Percentiles rank a stretch among this genome's conserved stretches.
These are phyloP conservation scores for Avena eriantha DNA, from an alignment of 176 grass and related monocot species.

Conservation along the genomic window DNA sequence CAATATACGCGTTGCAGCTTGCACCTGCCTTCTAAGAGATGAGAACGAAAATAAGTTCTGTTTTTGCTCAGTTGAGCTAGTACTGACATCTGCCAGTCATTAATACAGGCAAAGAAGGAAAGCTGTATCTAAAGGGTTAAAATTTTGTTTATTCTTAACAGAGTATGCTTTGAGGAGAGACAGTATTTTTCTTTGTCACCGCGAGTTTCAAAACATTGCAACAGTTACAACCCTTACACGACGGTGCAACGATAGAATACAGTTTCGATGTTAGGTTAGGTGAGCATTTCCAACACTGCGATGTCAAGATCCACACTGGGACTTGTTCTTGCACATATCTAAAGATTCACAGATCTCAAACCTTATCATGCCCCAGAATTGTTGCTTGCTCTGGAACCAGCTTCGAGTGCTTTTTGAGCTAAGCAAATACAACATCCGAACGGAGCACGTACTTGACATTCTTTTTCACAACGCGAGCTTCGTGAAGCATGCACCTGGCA, in stretches of 20 bases:
- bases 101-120: too few relatives aligned
- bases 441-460: conserved; percentile 83
- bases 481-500: conserved; percentile 93
- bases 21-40: neutral
- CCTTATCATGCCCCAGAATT: neutral
- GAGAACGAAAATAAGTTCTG: neutral
- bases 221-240: neutral
- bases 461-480: conserved; percentile 85
- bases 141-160: neutral
- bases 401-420: conserved; percentile 19
- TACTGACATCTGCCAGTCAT: too few relatives aligned
- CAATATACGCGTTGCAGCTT: neutral
- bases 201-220: conserved; percentile 15
- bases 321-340: neutral
- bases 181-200: neutral
- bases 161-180: neutral
- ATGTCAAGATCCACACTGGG: neutral
- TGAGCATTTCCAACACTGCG: neutral
- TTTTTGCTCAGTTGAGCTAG: too few relatives aligned
- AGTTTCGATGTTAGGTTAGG: neutral
- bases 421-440: conserved; percentile 83
- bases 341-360: neutral
- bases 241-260: neutral
- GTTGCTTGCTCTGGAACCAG: neutral
- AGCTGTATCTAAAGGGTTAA: neutral